Evolutionary conservation across 2,329 filamentous ascomycete species (phyloP), one percentile per base, ranked within the genome.

Genomic region (Graphilbum sp.): DNA sequence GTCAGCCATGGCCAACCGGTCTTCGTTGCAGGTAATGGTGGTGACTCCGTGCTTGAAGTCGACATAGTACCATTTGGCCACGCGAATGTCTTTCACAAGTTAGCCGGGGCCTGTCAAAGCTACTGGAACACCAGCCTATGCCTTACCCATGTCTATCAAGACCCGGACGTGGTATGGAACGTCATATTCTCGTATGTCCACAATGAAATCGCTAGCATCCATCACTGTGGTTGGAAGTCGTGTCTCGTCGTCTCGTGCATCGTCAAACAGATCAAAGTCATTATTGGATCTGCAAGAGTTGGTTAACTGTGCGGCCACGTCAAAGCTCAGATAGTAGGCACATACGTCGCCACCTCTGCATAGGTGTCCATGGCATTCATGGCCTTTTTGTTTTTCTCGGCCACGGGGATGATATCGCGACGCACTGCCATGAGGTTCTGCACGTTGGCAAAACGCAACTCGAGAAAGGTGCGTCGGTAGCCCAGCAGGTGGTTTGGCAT

Each of bases 151-250:
- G 62, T 98, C 90, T 62, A 98, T 98, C 60, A 92, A 83, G 62
- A 98, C 88, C 71, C 90, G 76, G 54, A 98, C 90, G 66, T 98
- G 90, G 66, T 98, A 98, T 47, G 90, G 92, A 52, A 98, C 92
- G 61, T 98, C 90, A 60, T 93, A 98, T 66, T 98, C 90, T 68
- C 90, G 78, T 57, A 98, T 93, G 70, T 98, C 92, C 62, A 95
- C 73, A 69, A 98, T 86, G 59, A 79, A 95, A 68, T 96, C 88
- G 68, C 86, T 94, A 42, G 88, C 86, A 59, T 96, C 87, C 49
- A 78, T 67, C 62, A 85, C 78, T 47, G 68, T 67, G 56, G 70
- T 72, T 64, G 79, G 86, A 63, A 69, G 66, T 70, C 79, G 76
- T 77, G 70, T 73, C 58, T 90, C 81, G 56, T 86, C 72, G 60